A percentile compares a stretch with the other conserved stretches of the same genome.
Evolutionary conservation across 768 basidiomycete genomes (phyloP).

Genomic region (Podaxis sp.): DNA sequence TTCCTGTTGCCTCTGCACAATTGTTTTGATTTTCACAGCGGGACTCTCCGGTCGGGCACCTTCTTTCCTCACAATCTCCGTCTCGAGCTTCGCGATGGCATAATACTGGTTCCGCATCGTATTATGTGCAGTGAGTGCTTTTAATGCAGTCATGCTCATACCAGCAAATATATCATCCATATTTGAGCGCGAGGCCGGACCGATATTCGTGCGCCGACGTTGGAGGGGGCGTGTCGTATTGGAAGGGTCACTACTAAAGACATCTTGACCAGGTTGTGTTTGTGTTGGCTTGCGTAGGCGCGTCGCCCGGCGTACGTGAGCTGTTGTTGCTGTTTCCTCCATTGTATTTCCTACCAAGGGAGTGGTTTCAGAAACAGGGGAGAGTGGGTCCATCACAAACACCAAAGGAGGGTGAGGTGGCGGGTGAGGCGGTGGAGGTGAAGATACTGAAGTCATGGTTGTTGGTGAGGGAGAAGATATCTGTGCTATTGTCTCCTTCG

Average conservation of each 20-base stretch:
- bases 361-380: slow-evolving; percentile 4
- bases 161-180: slow-evolving; percentile 47
- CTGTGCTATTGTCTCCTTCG: neutral
- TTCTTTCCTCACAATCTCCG: slow-evolving; percentile 63
- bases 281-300: slow-evolving; percentile 12
- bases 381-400: slow-evolving; percentile 9
- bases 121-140: slow-evolving; percentile 67
- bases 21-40: slow-evolving; percentile 65
- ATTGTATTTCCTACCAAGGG: neutral
- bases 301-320: slow-evolving; percentile 13
- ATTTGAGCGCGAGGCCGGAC: slow-evolving; percentile 24
- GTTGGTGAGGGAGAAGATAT: neutral
- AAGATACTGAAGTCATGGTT: neutral
- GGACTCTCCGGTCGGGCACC: slow-evolving; percentile 77
- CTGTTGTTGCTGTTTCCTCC: slow-evolving; percentile 4
- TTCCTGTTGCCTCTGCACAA: slow-evolving; percentile 63
- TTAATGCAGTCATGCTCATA: slow-evolving; percentile 67
- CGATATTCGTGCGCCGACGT: slow-evolving; percentile 38
- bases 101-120: slow-evolving; percentile 71
- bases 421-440: neutral
- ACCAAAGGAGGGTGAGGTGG: neutral
- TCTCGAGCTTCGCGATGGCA: slow-evolving; percentile 55
- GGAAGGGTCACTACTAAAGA: neutral
- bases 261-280: neutral
- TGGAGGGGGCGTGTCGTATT: slow-evolving; percentile 20